Conservation (phyloP, 371 early-diverging fungal genomes). For the Basidiobolus heterosporus region DNA sequence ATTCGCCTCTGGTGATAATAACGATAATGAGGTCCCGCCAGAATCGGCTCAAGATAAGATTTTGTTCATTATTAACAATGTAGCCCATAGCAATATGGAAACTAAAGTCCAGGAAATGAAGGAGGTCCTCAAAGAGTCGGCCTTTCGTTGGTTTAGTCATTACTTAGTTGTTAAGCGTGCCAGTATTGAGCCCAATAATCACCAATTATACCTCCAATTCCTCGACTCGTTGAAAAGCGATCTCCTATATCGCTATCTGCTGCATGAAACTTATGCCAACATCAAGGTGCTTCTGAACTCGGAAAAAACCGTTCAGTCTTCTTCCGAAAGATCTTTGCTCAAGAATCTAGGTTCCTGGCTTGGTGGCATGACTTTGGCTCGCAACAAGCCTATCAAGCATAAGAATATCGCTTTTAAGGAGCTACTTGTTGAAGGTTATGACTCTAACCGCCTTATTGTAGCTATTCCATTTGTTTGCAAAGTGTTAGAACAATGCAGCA, state of each 20-base stretch:
- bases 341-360: constrained; percentile 95
- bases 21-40: constrained; percentile 34
- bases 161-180: constrained; percentile 86
- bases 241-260: constrained; percentile 43
- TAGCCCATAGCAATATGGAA: constrained; percentile 72
- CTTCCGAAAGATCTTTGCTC: constrained; percentile 70
- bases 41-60: constrained; percentile 80
- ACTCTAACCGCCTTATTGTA: constrained; percentile 70
- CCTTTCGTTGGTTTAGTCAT: constrained; percentile 78
- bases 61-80: constrained; percentile 89
- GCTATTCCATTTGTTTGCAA: constrained; percentile 97
- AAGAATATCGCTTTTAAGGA: constrained; percentile 87
- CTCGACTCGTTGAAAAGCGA: constrained; percentile 47
- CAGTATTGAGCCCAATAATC: constrained; percentile 89
- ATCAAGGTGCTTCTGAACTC: constrained; percentile 78
- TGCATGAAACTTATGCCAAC: constrained; percentile 77
- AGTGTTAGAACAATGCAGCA: constrained; percentile 73
- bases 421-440: constrained; percentile 78
- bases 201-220: constrained; percentile 65
- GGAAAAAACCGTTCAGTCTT: constrained; percentile 78
- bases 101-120: constrained; percentile 64
- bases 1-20: constrained; percentile 13
- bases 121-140: constrained; percentile 37
- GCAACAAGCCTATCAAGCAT: constrained; percentile 82
- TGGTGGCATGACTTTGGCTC: constrained; percentile 87